Evolutionary conservation across 2,329 filamentous ascomycete genomes (phyloP), one percentile per base, ranked within the genome.

Genomic region (Colletotrichum caudatum): DNA sequence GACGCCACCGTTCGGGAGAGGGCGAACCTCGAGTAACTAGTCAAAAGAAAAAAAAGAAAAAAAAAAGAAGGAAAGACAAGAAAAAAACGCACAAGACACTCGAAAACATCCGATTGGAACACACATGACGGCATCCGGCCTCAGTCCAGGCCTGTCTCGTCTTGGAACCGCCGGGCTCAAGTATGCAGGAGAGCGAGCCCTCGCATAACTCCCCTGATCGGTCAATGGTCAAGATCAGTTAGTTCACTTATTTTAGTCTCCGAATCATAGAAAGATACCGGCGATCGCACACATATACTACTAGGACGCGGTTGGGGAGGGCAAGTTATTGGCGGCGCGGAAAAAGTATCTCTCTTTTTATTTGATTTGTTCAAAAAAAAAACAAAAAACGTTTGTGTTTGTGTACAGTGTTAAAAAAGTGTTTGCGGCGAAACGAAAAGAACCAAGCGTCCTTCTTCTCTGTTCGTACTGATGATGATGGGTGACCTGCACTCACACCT

Each of bases 401-500:
- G 59, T 69, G 11, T 71, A 71, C 58, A 69, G 11, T 23, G 57
- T 35, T 18, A 0, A 29, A 59, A 64, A 57, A 59, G 46, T 51
- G 35, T 50, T 50, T 67, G 64, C 51, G 44, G 39, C 16, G 51
- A 58, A 62, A 66, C 39, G 63, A 23, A 77, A 14, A 18, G 44
- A 39, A 39, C 20, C 20, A 18, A 76, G 53, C 8, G 58, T 72
- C 29, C 53, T 51, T 72, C 29, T 58, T 51, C 41, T 54, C 35
- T 71, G 64, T 58, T 53, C 58, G 68, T 69, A 37, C 46, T 23
- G 62, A 57, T 68, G 62, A 57, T 68, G 71, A 63, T 67, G 35
- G 29, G 71, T 73, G 71, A 46, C 71, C 71, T 44, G 71, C 68
- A 73, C 68, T 64, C 71, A 37, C 63, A 54, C 41, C 64, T 7